Conservation (phyloP, 768 basidiomycete genomes). For the Lactifluus pinguis region DNA sequence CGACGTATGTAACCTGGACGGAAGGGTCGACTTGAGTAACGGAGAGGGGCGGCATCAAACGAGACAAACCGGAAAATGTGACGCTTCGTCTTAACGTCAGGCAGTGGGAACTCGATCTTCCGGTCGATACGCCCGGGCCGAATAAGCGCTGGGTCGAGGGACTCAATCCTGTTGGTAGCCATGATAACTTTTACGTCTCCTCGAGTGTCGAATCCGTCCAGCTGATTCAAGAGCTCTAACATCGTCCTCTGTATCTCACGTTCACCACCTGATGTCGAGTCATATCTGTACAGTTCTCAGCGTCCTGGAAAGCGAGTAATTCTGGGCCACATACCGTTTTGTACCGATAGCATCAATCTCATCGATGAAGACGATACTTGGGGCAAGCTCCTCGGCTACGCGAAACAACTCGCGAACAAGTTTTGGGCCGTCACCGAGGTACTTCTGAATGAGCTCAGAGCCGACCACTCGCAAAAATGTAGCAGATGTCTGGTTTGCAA, state of each 20-base stretch:
- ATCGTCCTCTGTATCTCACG: conserved; percentile 99
- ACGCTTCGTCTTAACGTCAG: conserved; percentile 97
- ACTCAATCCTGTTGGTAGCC: conserved; percentile 98
- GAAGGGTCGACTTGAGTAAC: conserved; percentile 9
- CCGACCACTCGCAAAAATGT: conserved; percentile 97
- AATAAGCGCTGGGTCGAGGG: conserved; percentile 94
- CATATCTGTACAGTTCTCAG: conserved; percentile 52
- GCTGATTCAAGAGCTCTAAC: conserved; percentile 96
- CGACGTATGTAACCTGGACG: conserved; percentile 72
- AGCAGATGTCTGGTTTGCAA: conserved; percentile 96
- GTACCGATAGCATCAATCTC: conserved; percentile 92
- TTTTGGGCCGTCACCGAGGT: conserved; percentile 97
- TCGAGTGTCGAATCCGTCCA: conserved; percentile 98
- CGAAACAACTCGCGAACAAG: conserved; percentile 95
- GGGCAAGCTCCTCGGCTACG: conserved; percentile 95
- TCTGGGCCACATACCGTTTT: conserved; percentile 61
- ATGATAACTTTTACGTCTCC: conserved; percentile 99
- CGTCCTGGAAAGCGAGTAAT: not conserved
- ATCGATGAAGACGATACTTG: conserved; percentile 98
- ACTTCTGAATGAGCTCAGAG: conserved; percentile 98
- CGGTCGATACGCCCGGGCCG: conserved; percentile 97
- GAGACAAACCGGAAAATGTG: conserved; percentile 82
- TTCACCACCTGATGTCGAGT: conserved; percentile 97
- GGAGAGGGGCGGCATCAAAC: not conserved
- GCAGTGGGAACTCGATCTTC: conserved; percentile 97